Evolutionary conservation across 768 basidiomycete species (phyloP).

Genomic region (Cyathus striatus): DNA sequence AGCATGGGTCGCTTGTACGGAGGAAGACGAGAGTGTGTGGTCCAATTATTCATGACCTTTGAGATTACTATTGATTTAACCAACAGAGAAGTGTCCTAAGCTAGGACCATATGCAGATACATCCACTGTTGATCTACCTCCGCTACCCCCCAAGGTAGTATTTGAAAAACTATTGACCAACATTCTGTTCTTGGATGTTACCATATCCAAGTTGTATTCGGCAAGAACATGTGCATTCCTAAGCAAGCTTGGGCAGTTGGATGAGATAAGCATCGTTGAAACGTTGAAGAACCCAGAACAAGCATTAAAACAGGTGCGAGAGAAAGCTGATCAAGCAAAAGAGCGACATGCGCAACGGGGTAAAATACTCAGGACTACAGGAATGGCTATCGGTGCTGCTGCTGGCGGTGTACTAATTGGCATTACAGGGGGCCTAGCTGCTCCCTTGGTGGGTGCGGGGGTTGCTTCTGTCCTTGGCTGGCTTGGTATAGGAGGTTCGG

Average conservation of each 20-base stretch:
- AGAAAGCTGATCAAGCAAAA: conserved; percentile 31
- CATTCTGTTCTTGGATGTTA: conserved; percentile 46
- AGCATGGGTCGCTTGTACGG: conserved; percentile 37
- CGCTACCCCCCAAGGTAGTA: conserved; percentile 29
- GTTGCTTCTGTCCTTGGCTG: conserved; percentile 42
- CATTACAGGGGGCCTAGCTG: conserved; percentile 55
- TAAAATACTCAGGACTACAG: conserved; percentile 36
- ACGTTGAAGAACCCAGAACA: conserved; percentile 45
- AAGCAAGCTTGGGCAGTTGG: conserved; percentile 27
- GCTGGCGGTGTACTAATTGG: conserved; percentile 53
- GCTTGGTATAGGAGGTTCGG: conserved; percentile 50
- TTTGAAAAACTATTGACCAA: conserved; percentile 41
- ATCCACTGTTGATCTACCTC: conserved; percentile 32
- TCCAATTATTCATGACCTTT: neutral
- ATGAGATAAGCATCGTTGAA: conserved; percentile 38
- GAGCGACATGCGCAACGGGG: conserved; percentile 35
- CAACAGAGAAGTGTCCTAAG: conserved; percentile 32
- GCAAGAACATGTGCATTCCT: conserved; percentile 46
- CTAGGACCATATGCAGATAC: conserved; percentile 42
- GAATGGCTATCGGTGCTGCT: conserved; percentile 46
- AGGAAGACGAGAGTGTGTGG: conserved; percentile 8
- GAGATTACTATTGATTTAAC: neutral
- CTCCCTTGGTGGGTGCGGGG: conserved; percentile 53
- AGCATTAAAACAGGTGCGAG: conserved; percentile 38
- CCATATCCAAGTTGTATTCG: conserved; percentile 42